Evolutionary conservation across 2,329 filamentous ascomycete species (phyloP), one percentile per base, ranked within the genome.

Genomic region (Neophaeococcomyces mojaviensis): DNA sequence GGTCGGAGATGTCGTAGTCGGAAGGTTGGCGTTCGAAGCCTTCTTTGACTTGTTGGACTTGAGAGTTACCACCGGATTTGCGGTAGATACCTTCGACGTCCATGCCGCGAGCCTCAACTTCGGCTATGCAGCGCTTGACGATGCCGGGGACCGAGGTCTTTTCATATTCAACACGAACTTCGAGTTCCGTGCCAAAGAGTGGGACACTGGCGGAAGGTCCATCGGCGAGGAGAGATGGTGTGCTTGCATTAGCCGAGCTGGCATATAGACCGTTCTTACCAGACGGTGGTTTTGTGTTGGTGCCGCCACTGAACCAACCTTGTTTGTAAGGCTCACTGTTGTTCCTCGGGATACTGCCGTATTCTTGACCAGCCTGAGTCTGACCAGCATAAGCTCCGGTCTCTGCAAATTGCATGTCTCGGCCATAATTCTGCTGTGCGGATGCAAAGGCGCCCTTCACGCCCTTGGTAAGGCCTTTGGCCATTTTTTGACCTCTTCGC

Each of bases 1-100:
- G 86, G 58, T 97, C 92, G 2, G 88, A 94, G 48, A 98, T 94
- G 62, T 97, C 90, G 61, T 81, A 92, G 60, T 90, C 86, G 53
- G 85, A 78, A 49, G 62, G 60, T n/a, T 65, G 65, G 45, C 79
- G 83, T 64, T 96, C 89, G 62, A 98, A 97, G 10, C 89, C 88
- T 55, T 89, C 86, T 60, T 90, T 87, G 57, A 98, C 86, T 59
- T 79, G 75, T 64, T 94, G 94, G 62, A 95, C 85, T 64, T 94
- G 88, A 7, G 86, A 88, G 58, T 85, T 88, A 55, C 89, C 92
- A 47, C 92, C 92, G 41, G 89, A 95, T 74, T 98, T 98, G 60
- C 92, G 82, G 69, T 98, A 98, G 58, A 98, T 94, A 52, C 92
- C 92, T 68, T 97, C 92, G 56, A 94, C 79, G 59, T 97, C 89